Conservation (phyloP, 148 eudicot genomes). For the Diospyros kaki region DNA sequence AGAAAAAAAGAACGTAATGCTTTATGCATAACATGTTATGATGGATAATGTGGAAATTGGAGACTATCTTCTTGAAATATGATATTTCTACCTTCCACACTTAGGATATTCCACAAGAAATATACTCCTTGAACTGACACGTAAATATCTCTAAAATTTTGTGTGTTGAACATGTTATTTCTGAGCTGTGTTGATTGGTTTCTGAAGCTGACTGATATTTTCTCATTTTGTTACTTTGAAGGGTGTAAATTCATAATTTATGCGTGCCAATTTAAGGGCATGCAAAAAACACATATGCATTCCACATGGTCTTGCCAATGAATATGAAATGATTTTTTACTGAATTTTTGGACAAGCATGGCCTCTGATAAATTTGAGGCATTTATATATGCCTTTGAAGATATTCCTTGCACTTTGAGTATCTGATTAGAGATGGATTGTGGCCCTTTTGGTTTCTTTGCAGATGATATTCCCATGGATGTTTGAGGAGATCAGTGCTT, state of each 20-base stretch:
- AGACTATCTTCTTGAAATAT: no score
- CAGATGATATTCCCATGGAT: constrained; percentile 99
- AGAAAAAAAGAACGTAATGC: no score
- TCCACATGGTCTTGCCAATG: background rate
- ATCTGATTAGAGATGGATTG: no score
- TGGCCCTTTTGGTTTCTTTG: background rate
- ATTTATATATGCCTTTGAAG: background rate
- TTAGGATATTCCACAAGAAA: no score
- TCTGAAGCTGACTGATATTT: background rate
- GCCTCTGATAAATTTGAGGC: background rate
- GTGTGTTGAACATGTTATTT: background rate
- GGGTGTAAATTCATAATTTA: background rate
- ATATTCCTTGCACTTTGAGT: background rate
- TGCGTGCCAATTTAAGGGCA: background rate
- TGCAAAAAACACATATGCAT: background rate
- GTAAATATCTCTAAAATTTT: no score
- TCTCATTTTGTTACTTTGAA: background rate
- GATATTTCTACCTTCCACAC: no score
- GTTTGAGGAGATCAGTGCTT: constrained; percentile 74
- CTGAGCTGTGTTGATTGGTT: background rate
- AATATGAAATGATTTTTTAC: background rate
- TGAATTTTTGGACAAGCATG: background rate
- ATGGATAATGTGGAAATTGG: no score
- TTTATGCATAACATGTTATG: no score
- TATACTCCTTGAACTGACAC: no score